Evolutionary conservation across 148 eudicot genomes (phyloP).

Genomic region (Agrostemma githago): DNA sequence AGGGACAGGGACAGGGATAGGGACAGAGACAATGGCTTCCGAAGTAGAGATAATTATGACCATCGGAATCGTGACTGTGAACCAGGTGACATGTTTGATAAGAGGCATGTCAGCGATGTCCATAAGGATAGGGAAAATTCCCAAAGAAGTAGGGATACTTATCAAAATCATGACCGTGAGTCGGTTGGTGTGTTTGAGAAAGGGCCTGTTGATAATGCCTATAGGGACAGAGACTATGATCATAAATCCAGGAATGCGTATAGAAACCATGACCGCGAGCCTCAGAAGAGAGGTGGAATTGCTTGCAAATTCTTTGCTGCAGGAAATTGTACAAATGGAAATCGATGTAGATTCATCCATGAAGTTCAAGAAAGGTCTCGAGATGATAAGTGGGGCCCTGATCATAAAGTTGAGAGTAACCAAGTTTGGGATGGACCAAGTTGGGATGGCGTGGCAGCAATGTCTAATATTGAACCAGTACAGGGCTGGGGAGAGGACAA

Average conservation of each 20-base stretch:
- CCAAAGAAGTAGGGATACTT: conserved; percentile 18
- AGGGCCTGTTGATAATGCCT: conserved; percentile 23
- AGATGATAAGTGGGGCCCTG: conserved; percentile 24
- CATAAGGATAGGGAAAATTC: conserved; percentile 15
- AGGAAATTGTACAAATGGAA: conserved; percentile 40
- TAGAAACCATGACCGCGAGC: conserved; percentile 29
- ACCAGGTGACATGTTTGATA: conserved; percentile 16
- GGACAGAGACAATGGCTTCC: conserved; percentile 10
- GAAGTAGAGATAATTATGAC: conserved; percentile 1
- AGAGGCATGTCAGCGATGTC: conserved; percentile 16
- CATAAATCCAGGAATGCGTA: conserved; percentile 19
- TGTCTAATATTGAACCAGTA: conserved; percentile 16
- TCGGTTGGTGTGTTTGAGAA: conserved; percentile 17
- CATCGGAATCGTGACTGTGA: conserved; percentile 24
- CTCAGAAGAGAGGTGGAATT: conserved; percentile 24
- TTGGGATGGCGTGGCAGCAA: conserved; percentile 29
- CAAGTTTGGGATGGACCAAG: conserved; percentile 35
- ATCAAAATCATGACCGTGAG: conserved; percentile 26
- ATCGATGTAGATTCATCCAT: conserved; percentile 38
- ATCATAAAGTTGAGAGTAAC: conserved; percentile 25
- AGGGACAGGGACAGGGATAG: conserved; percentile 19
- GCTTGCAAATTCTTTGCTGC: conserved; percentile 42
- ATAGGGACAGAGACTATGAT: conserved; percentile 17
- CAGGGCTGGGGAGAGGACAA: conserved; percentile 29
- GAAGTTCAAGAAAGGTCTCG: conserved; percentile 30